Percentiles rank a stretch among this genome's conserved stretches.
phyloP scores from a whole-genome alignment of 2,329 filamentous ascomycete genomes.

The Alternaria incomplexa region DNA sequence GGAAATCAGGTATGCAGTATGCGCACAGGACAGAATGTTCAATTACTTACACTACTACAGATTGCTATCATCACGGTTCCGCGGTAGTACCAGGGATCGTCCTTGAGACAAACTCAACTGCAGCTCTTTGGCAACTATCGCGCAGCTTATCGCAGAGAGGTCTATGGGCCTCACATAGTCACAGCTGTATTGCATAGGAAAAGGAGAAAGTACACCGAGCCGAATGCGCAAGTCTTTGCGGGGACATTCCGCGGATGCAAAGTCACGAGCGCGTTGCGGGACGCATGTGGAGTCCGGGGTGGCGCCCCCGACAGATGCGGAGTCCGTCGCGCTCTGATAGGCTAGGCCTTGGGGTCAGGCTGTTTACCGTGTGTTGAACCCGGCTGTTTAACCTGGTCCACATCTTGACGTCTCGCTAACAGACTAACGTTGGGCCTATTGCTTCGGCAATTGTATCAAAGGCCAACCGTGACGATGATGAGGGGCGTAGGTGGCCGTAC shows the following conservation, averaged over 20 bases:
- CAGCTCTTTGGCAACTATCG: neutral
- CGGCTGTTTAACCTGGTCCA: too few relatives aligned
- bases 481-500: slow-evolving; percentile 1
- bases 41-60: slow-evolving; percentile 23
- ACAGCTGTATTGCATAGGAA: neutral
- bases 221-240: slow-evolving; percentile 1
- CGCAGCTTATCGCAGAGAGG: neutral
- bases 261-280: slow-evolving; percentile 23
- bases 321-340: slow-evolving; percentile 21
- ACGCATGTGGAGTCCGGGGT: slow-evolving; percentile 25
- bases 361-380: too few relatives aligned
- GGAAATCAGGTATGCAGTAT: slow-evolving; percentile 44
- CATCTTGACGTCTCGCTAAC: too few relatives aligned
- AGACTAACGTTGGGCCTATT: too few relatives aligned
- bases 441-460: slow-evolving; percentile 23
- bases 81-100: slow-evolving; percentile 22
- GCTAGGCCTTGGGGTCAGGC: too few relatives aligned
- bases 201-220: too few relatives aligned
- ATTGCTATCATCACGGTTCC: slow-evolving; percentile 44
- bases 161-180: too few relatives aligned
- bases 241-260: slow-evolving; percentile 8
- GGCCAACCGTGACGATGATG: neutral
- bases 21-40: neutral
- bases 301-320: slow-evolving; percentile 21
- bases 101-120: neutral